These are phyloP conservation scores for Lactarius sp. DNA, from an alignment of 768 basidiomycete genomes.

Conservation along the genomic window DNA sequence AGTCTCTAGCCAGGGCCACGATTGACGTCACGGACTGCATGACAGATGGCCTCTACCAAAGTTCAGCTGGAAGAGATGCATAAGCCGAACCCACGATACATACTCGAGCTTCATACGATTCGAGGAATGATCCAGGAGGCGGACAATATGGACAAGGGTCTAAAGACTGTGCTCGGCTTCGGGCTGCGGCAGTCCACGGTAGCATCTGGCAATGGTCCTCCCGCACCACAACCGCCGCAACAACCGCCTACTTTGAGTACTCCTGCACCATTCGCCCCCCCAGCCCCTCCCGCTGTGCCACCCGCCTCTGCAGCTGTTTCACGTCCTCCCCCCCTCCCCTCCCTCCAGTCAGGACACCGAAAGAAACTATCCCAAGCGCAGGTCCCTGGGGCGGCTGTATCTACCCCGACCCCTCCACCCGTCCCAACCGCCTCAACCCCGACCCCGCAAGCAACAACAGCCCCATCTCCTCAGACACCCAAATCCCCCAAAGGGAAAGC, in stretches of 20 bases:
- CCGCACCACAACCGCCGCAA: slow-evolving; percentile 3
- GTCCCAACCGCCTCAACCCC: slow-evolving; percentile 17
- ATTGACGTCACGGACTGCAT: neutral
- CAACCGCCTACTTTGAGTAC: slow-evolving; percentile 8
- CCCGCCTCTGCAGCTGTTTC: neutral
- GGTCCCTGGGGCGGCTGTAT: neutral
- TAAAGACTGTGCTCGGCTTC: slow-evolving; percentile 4
- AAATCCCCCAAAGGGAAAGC: slow-evolving; percentile 66
- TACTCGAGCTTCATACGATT: slow-evolving; percentile 24
- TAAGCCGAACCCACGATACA: slow-evolving; percentile 17
- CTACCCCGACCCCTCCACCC: slow-evolving; percentile 20
- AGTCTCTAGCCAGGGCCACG: neutral
- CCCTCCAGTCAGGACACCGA: slow-evolving; percentile 9
- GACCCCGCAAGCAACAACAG: slow-evolving; percentile 17
- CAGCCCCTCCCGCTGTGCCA: neutral
- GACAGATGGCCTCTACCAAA: slow-evolving; percentile 17
- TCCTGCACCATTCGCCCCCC: neutral
- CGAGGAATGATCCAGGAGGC: slow-evolving; percentile 25
- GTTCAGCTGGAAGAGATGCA: slow-evolving; percentile 17
- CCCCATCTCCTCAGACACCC: slow-evolving; percentile 33
- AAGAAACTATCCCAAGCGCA: slow-evolving; percentile 19
- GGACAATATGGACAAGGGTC: slow-evolving; percentile 21
- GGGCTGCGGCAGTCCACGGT: neutral
- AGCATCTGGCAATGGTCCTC: neutral
- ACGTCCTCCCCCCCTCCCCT: slow-evolving; percentile 2